A percentile compares a stretch with the other conserved stretches of the same genome.
These are phyloP conservation scores for Scheffersomyces illinoinensis DNA, from an alignment of 1,139 yeast genomes.

Conservation along the genomic window DNA sequence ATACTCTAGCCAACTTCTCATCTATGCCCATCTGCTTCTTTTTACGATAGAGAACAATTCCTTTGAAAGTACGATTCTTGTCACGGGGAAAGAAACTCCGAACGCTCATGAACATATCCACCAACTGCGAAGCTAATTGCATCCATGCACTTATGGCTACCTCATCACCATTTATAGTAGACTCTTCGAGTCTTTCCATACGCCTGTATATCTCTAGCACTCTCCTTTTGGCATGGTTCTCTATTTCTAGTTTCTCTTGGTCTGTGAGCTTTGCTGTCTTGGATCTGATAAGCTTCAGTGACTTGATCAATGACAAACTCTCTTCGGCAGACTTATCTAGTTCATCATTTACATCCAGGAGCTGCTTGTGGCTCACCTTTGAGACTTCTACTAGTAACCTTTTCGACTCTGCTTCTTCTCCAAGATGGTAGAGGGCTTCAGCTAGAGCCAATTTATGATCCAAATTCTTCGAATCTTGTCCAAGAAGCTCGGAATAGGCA, in stretches of 20 bases:
- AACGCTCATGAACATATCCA: slow-evolving; percentile 78
- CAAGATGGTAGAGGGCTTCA: slow-evolving; percentile 75
- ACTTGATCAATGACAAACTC: slow-evolving; percentile 25
- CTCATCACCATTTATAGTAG: slow-evolving; percentile 52
- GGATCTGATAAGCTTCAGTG: slow-evolving; percentile 17
- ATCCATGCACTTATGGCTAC: slow-evolving; percentile 80
- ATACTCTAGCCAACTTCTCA: slow-evolving; percentile 68
- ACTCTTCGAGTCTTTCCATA: slow-evolving; percentile 57
- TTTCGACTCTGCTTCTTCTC: slow-evolving; percentile 64
- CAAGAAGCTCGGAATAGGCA: slow-evolving; percentile 59
- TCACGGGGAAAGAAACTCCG: slow-evolving; percentile 78
- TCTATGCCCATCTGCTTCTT: slow-evolving; percentile 66
- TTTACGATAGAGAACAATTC: slow-evolving; percentile 62
- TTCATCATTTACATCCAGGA: slow-evolving; percentile 9
- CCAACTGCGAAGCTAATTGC: slow-evolving; percentile 76
- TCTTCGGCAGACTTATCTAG: slow-evolving; percentile 11
- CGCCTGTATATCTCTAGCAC: slow-evolving; percentile 68
- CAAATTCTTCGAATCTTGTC: slow-evolving; percentile 60
- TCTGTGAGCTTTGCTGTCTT: slow-evolving; percentile 44
- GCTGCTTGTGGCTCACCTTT: slow-evolving; percentile 17
- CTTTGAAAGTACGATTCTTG: slow-evolving; percentile 65
- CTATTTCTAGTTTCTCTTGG: slow-evolving; percentile 57
- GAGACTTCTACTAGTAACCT: slow-evolving; percentile 56
- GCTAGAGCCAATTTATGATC: slow-evolving; percentile 79
- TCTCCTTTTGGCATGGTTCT: slow-evolving; percentile 57